Conservation (phyloP, 805 yeast genomes). For the Hanseniaspora lachancei region DNA sequence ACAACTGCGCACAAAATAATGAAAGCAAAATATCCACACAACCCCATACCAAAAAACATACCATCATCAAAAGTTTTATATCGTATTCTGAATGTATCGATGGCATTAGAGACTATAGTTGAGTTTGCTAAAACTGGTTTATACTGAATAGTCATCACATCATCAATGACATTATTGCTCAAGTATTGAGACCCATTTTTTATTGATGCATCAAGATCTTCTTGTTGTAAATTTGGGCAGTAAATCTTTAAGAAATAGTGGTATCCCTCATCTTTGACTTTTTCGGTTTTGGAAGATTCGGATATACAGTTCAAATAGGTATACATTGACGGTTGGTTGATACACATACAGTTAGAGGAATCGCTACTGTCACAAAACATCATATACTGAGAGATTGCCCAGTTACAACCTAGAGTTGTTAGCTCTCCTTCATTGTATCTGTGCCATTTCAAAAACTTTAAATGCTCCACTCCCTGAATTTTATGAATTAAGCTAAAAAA, state of each 20-base stretch:
- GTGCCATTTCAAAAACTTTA: constrained; percentile 5
- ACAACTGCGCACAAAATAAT: not conserved
- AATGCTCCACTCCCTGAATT: not conserved
- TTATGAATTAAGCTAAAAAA: not conserved
- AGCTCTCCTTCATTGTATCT: not conserved
- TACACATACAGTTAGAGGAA: not conserved
- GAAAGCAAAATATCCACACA: constrained; percentile 12
- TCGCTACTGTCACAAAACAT: not conserved
- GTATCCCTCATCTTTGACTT: not conserved
- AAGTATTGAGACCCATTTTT: constrained; percentile 7
- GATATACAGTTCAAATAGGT: constrained; percentile 8
- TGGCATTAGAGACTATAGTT: constrained; percentile 8
- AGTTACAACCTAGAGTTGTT: constrained; percentile 3
- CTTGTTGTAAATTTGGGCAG: not conserved
- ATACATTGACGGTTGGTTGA: constrained; percentile 3
- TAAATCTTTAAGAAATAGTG: not conserved
- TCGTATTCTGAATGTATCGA: constrained; percentile 12
- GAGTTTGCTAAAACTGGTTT: constrained; percentile 5
- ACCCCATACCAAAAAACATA: constrained; percentile 13
- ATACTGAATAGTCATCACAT: not conserved
- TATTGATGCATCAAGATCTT: not conserved
- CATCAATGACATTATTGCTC: not conserved
- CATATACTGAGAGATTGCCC: constrained; percentile 10
- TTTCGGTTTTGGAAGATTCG: not conserved
- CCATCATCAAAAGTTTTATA: constrained; percentile 12